Evolutionary conservation across 352 stramenopile genomes (phyloP), one percentile per base, ranked within the genome.

Genomic region (Pythium coloratum): DNA sequence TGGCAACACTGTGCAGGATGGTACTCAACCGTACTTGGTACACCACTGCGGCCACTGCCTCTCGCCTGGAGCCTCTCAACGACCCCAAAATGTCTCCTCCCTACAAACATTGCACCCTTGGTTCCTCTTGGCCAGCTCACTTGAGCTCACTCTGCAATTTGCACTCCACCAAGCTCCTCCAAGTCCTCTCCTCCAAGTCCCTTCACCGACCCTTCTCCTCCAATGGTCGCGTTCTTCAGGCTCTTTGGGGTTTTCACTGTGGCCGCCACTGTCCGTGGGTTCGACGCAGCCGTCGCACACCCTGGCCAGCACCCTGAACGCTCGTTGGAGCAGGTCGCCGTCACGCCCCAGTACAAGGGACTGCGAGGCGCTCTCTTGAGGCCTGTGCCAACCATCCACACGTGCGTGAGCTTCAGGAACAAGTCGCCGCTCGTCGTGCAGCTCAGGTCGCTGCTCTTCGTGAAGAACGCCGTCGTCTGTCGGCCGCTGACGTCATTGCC

Each of bases 351-450:
- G 28, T 54, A 55, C 34, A 53, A 32, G 24, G 8, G 14, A 57
- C 55, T 30, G 46, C 59, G 1, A 28, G 44, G 9, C 57, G 57
- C 30, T 63, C 57, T 36, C 57, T 63, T 20, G 30, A 36, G 57
- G 40, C 57, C 18, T 63, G 57, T 33, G 57, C 40, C 44, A 40
- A 55, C 58, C 44, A 38, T 3, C n/a, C 20, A 7, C 26, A 47
- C 16, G 24, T 64, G 58, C 58, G 58, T 6, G 3, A 56, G 58
- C 58, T 64, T 9, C 58, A 64, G 42, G 33, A 64, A 30, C 44
- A 47, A 24, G 28, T 26, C 0, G 44, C 58, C 3, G 30, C 20
- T n/a, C 57, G 57, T 33, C 40, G 57, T 33, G 24, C n/a, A 16
- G 40, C 24, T 6, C 26, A 36, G 28, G 13, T 63, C 44, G n/a